A percentile compares a stretch with the other conserved stretches of the same genome.
Conservation (phyloP, 768 basidiomycete species). For the Mycena vitilis region DNA sequence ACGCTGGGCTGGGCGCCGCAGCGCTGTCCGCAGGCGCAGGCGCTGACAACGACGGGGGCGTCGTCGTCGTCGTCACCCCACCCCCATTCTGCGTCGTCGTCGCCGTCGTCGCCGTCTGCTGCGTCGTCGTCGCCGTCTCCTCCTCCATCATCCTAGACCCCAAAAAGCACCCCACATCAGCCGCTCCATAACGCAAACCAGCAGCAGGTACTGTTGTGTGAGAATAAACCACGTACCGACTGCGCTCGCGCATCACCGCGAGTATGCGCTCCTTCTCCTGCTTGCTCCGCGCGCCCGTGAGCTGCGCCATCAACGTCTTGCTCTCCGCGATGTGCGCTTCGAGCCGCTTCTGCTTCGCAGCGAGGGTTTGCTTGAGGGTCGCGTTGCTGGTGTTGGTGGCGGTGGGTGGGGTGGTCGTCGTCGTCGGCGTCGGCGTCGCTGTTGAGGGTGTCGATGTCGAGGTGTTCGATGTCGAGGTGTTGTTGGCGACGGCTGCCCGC, state of each 20-base stretch:
- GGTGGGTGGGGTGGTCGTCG: neutral
- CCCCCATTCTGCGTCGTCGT: neutral
- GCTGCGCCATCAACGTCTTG: slow-evolving; percentile 61
- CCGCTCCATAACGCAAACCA: slow-evolving; percentile 22
- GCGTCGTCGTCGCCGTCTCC: slow-evolving; percentile 35
- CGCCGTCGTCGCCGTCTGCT: neutral
- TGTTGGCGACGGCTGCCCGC: neutral
- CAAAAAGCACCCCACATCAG: slow-evolving; percentile 36
- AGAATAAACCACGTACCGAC: slow-evolving; percentile 58
- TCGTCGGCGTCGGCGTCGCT: slow-evolving; percentile 13
- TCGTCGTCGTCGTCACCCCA: no score
- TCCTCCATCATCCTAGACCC: slow-evolving; percentile 52
- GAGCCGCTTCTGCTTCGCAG: slow-evolving; percentile 59
- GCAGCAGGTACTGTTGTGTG: neutral
- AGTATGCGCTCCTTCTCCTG: slow-evolving; percentile 62
- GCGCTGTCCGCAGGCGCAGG: neutral
- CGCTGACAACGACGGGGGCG: neutral
- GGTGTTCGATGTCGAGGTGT: slow-evolving; percentile 22
- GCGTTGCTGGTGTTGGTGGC: slow-evolving; percentile 15
- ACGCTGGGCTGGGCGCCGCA: neutral
- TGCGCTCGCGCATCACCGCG: slow-evolving; percentile 59
- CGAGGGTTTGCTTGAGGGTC: slow-evolving; percentile 46
- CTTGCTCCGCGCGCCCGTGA: slow-evolving; percentile 60
- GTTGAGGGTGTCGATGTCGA: slow-evolving; percentile 6
- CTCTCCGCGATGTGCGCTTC: slow-evolving; percentile 66